These are phyloP conservation scores for Zymoseptoria brevis DNA, from an alignment of 2,329 filamentous ascomycete species.

Conservation along the genomic window DNA sequence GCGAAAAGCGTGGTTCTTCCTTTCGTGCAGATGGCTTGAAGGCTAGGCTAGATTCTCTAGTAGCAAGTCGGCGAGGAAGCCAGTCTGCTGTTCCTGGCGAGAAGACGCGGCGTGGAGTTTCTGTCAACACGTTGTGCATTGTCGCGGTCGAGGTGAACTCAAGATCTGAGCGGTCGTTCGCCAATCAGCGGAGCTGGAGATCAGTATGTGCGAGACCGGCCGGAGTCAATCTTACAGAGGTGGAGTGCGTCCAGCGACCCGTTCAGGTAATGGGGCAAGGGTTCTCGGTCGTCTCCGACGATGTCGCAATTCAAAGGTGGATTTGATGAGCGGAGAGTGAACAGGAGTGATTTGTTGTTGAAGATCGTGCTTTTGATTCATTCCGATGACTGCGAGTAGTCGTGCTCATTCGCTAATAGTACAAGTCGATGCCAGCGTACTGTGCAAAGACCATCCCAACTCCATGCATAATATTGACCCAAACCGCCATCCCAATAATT, in stretches of 20 bases:
- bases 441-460: background rate
- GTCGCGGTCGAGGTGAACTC: background rate
- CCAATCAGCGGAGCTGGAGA: background rate
- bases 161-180: background rate
- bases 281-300: too few relatives aligned
- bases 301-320: too few relatives aligned
- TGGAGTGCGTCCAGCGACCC: background rate
- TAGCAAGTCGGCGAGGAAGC: too few relatives aligned
- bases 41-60: background rate
- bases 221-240: background rate
- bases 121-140: background rate
- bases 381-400: background rate
- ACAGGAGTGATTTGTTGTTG: background rate
- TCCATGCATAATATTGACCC: background rate
- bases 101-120: background rate
- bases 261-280: background rate
- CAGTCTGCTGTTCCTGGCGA: background rate
- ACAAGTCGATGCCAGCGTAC: background rate
- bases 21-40: background rate
- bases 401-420: background rate
- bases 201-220: background rate
- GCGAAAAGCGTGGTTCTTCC: background rate
- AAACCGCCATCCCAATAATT: background rate
- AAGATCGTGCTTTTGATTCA: background rate
- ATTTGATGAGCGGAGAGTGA: too few relatives aligned